Percentiles rank a stretch among this genome's conserved stretches.
Conservation (phyloP, 139 green algal species). For the Coelastrella sp. region DNA sequence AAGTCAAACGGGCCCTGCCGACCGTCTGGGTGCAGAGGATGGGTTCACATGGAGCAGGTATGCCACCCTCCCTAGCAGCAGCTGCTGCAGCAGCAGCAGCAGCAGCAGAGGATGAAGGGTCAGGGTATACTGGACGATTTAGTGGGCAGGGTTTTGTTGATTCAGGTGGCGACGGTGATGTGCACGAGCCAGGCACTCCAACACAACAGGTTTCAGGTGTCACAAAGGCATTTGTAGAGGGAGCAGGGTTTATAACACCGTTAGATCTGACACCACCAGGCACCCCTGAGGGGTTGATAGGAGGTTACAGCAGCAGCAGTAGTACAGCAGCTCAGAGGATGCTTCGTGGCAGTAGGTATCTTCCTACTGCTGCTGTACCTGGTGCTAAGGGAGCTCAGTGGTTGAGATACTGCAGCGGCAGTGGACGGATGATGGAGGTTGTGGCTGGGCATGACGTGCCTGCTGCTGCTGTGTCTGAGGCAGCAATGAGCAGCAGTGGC, state of each 20-base stretch:
- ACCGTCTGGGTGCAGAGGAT: conserved; percentile 40
- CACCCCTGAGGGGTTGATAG: too few species aligned
- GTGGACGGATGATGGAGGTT: conserved; percentile 1
- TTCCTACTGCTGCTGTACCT: conserved; percentile 2
- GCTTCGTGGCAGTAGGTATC: background rate
- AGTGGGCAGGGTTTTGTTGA: too few species aligned
- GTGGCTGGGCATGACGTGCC: conserved; percentile 28
- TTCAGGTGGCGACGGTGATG: too few species aligned
- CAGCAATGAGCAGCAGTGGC: conserved; percentile 1
- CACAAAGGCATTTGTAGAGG: background rate
- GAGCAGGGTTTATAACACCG: background rate
- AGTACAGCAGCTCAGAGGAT: background rate
- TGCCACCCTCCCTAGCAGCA: background rate
- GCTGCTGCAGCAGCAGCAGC: conserved; percentile 6
- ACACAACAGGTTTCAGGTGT: background rate
- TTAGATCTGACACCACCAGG: background rate
- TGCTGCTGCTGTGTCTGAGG: background rate
- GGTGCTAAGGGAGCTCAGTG: conserved; percentile 7
- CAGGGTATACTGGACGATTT: background rate
- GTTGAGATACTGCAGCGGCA: conserved; percentile 20
- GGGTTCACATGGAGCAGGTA: background rate
- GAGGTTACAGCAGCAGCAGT: background rate
- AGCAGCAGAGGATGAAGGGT: background rate
- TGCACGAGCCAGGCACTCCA: background rate
- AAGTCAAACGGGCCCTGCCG: conserved; percentile 36